Base-by-base conservation (phyloP, 352 stramenopile genomes). In the Peronospora tabacina region DNA sequence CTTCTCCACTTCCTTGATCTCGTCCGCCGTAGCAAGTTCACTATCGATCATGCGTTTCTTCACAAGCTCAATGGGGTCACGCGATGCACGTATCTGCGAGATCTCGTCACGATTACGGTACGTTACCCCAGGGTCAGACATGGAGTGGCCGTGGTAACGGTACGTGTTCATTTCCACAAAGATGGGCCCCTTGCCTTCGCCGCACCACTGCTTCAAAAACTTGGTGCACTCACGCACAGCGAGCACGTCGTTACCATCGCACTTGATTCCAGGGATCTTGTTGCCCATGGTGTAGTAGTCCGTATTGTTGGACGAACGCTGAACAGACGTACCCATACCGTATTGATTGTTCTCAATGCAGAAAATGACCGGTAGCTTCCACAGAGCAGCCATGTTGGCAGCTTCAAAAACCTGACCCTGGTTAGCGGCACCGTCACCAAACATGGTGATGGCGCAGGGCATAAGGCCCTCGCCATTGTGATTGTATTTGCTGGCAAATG, bases 291-390 rank as follows among this genome's bases (percentile, higher is more conserved):
- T 99, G 86, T 99, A 99, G 85, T 99, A 99, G 47, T 98, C 93
- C 36, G 77, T 88, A 76, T 98, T 98, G 49, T 72, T 93, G 36
- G 92, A 98, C 58, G 96, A 97, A 55, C 97, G 89, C 63, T 98
- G 84, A 42, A 94, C 95, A 44, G 90, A 98, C 26, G 97, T 99
- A 58, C 97, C 97, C 97, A 99, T 99, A 60, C 96, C 97, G 75
- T 99, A 99, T 62, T 98, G 94, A 84, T 99, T 99, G 86, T 99
- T 99, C 74, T 99, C 97, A 72, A 99, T 99, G 67, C 95, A 98
- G 68, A 99, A 99, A 63, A 99, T 99, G 61, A 96, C 87, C 10
- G 97, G 97, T 36, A 99, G 75, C 63, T 98, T 97, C 96, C 96
- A 99, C 38, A 99, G 73, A 50, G 80, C 85, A 8, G 93, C 87